phyloP scores from a whole-genome alignment of 2,329 filamentous ascomycete genomes.

The Alternaria atra region DNA sequence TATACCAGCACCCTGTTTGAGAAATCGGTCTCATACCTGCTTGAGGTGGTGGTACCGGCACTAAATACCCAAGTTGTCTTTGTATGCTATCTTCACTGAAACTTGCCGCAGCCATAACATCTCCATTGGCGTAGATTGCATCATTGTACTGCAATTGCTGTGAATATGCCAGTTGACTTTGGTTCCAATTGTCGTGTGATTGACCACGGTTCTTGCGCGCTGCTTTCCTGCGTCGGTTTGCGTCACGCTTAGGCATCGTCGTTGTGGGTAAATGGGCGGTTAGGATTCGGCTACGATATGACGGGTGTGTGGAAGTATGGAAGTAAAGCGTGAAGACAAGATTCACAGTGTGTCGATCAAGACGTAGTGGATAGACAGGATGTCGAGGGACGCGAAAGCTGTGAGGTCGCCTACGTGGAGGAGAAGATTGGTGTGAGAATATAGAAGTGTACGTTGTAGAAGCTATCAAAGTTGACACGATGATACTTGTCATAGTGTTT shows the following conservation, averaged over 20 bases:
- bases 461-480: background rate
- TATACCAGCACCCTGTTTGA: background rate
- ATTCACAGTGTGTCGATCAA: background rate
- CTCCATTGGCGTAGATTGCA: background rate
- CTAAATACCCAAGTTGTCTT: constrained; percentile 6
- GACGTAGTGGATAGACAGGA: no score
- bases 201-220: background rate
- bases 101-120: background rate
- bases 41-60: background rate
- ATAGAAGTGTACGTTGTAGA: background rate
- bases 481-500: background rate
- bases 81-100: constrained; percentile 20
- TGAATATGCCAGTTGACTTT: background rate
- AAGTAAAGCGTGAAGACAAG: background rate
- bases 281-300: background rate
- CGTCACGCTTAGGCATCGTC: background rate
- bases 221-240: background rate
- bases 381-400: background rate
- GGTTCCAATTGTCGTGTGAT: no score
- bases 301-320: background rate
- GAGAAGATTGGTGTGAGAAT: background rate
- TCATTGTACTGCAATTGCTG: background rate
- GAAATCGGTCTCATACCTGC: background rate
- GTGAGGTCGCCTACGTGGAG: background rate
- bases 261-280: background rate